Conservation (phyloP, 352 stramenopile genomes). For the Achlya hypogyna region DNA sequence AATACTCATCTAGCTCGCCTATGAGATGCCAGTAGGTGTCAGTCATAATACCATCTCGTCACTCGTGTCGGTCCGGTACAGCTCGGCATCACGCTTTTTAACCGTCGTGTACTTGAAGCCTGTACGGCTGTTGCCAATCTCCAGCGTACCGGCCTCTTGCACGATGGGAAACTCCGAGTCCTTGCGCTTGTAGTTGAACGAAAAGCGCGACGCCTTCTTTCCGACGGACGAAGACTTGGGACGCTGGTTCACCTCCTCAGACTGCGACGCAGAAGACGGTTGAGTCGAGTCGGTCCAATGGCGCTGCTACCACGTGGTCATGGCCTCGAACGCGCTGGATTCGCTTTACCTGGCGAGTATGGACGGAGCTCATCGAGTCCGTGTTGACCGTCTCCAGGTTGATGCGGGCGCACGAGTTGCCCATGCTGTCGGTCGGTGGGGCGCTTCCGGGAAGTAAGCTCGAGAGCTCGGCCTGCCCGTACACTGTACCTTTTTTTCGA, state of each 20-base stretch:
- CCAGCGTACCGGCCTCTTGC: neutral
- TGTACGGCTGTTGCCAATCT: neutral
- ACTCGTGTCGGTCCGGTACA: slow-evolving; percentile 11
- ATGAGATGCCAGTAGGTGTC: too few relatives aligned
- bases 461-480: neutral
- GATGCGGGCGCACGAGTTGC: neutral
- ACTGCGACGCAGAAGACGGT: neutral
- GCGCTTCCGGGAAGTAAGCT: neutral
- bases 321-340: neutral
- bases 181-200: slow-evolving; percentile 11
- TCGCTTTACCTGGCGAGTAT: neutral
- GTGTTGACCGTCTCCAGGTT: neutral
- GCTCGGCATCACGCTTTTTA: neutral
- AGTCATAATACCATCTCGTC: neutral
- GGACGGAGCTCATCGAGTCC: neutral
- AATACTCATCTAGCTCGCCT: slow-evolving; percentile 26
- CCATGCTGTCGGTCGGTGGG: neutral
- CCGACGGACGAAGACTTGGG: neutral
- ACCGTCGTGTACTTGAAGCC: neutral
- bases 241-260: neutral
- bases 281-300: neutral
- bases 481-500: neutral
- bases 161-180: slow-evolving; percentile 16
- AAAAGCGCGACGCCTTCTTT: neutral
- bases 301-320: neutral